Percentiles rank a stretch among this genome's conserved stretches.
These are phyloP conservation scores for Colletotrichum coccodes DNA, from an alignment of 2,329 filamentous ascomycete genomes.

Conservation along the genomic window DNA sequence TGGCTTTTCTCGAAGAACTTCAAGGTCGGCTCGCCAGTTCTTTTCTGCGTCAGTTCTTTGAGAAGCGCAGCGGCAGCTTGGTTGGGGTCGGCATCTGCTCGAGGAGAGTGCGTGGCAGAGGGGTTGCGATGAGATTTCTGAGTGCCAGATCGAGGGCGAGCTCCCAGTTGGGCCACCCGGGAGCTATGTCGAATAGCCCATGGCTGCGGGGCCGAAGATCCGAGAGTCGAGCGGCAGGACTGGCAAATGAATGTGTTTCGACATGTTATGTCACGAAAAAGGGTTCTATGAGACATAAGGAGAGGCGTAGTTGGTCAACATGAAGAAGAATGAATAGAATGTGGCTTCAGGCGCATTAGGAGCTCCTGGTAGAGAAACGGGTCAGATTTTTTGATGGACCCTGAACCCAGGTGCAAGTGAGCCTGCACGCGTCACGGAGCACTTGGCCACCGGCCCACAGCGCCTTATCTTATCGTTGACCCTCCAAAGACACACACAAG, in stretches of 20 bases:
- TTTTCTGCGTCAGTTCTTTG: slow-evolving; percentile 30
- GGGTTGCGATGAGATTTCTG: background rate
- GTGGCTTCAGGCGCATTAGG: slow-evolving; percentile 1
- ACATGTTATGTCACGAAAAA: slow-evolving; percentile 45
- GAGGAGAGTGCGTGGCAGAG: background rate
- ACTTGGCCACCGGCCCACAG: background rate
- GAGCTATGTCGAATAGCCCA: slow-evolving; percentile 46
- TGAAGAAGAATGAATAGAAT: background rate
- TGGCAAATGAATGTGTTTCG: slow-evolving; percentile 49
- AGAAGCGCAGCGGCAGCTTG: slow-evolving; percentile 35
- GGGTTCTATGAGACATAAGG: slow-evolving; percentile 36
- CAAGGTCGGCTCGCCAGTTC: slow-evolving; percentile 41
- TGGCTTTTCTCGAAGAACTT: slow-evolving; percentile 61
- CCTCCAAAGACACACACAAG: background rate
- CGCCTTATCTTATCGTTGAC: slow-evolving; percentile 32
- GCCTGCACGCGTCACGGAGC: slow-evolving; percentile 2
- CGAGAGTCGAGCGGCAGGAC: slow-evolving; percentile 46
- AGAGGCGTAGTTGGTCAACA: slow-evolving; percentile 11
- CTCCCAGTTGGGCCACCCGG: slow-evolving; percentile 35
- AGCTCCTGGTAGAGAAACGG: background rate
- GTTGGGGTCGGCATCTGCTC: background rate
- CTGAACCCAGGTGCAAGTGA: background rate
- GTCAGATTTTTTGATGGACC: slow-evolving; percentile 33
- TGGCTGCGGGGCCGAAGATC: slow-evolving; percentile 39
- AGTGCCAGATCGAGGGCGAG: background rate